A percentile compares a stretch with the other conserved stretches of the same genome.
These are phyloP conservation scores for Saturnispora halmiae DNA, from an alignment of 805 yeast genomes.

Conservation along the genomic window DNA sequence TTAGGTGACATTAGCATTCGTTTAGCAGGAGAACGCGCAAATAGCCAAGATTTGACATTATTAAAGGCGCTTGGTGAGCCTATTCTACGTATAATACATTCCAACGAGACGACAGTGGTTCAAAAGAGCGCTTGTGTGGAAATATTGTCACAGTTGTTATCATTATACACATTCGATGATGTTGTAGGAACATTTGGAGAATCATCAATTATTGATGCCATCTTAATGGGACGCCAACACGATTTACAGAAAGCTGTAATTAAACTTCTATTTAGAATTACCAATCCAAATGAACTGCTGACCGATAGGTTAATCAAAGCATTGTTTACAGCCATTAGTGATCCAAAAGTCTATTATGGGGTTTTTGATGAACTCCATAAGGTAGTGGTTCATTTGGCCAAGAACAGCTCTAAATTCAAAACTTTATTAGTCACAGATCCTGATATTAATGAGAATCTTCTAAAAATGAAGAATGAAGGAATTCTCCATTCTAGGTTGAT, in stretches of 20 bases:
- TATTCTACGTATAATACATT: conserved; percentile 20
- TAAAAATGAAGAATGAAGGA: conserved; percentile 20
- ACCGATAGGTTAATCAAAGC: conserved; percentile 9
- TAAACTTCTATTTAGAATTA: conserved; percentile 22
- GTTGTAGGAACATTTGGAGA: conserved; percentile 20
- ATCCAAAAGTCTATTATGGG: conserved; percentile 16
- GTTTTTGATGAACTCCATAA: conserved; percentile 20
- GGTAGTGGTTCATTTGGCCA: conserved; percentile 18
- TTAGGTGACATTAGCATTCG: conserved; percentile 14
- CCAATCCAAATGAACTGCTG: conserved; percentile 21
- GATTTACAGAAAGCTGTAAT: conserved; percentile 23
- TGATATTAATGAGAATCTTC: conserved; percentile 19
- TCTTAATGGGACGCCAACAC: conserved; percentile 18
- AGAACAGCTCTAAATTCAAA: conserved; percentile 25
- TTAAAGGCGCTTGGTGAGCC: conserved; percentile 16
- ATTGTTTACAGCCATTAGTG: conserved; percentile 20
- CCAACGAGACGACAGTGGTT: conserved; percentile 18
- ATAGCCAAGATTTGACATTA: conserved; percentile 2
- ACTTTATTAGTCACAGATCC: conserved; percentile 22
- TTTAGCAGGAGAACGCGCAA: background rate
- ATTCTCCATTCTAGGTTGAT: conserved; percentile 24
- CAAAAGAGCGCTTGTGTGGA: conserved; percentile 16
- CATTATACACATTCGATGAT: conserved; percentile 23
- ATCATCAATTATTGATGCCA: conserved; percentile 24
- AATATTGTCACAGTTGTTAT: conserved; percentile 23